Base-by-base conservation (phyloP, 345 rosid genomes). In the Punica granatum region DNA sequence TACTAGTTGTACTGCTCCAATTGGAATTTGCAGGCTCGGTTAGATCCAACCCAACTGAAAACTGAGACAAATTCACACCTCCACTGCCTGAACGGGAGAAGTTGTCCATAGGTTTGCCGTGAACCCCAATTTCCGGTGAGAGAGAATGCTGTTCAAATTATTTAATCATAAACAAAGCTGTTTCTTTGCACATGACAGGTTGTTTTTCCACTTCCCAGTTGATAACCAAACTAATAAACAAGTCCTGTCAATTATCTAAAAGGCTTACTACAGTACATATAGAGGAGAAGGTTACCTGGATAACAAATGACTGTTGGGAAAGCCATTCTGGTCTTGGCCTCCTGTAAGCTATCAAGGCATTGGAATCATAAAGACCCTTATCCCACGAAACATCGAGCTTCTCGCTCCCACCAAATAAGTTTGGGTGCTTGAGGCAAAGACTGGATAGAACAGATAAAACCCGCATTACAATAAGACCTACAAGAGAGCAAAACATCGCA, bases 401-500 rank as follows among this genome's bases (percentile, higher is more conserved):
- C 80, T 93, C 98, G 51, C 96, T 93, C 75, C 98, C 98, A 73
- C 97, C 98, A 82, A 90, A 93, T 74, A 93, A 78, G 81, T 93
- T 90, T 12, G 98, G 92, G 78, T 93, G 97, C 74, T 89, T 93
- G 65, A 93, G 81, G 75, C 92, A 88, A 64, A 93, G 88, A 75
- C 98, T 93, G 84, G 69, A 76, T 76, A 49, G 60, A 60, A 87
- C 46, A 71, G 3, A 76, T 34, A 60, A n/a, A 1, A 53, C 21
- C 67, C 61, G 30, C 15, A 59, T 33, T 36, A 9, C 4, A 30
- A 39, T 15, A 9, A 67, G 7, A n/a, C 13, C 31, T 1, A 56
- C 41, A 25, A 34, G 4, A 11, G 34, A 10, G 19, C 34, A 56
- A 56, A 56, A 28, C 33, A 30, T 10, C 61, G 26, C 4, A 34